Evolutionary conservation across 2,329 filamentous ascomycete species (phyloP).

Genomic region (Xylaria sp.): DNA sequence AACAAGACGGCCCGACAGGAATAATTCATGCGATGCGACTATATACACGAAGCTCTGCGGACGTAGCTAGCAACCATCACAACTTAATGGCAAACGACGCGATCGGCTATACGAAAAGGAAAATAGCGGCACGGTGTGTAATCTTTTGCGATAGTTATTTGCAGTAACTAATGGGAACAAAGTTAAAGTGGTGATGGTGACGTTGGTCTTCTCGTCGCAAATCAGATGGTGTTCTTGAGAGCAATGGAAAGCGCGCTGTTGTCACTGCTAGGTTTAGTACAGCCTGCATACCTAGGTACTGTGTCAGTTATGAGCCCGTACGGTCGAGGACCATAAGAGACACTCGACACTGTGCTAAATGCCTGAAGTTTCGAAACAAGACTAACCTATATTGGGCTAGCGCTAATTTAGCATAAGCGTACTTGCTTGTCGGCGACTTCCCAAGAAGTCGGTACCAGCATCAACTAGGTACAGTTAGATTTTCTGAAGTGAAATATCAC

Average conservation of each 20-base stretch:
- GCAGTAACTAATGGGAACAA: neutral
- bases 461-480: too few relatives aligned
- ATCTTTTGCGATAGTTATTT: neutral
- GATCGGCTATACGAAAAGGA: neutral
- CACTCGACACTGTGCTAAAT: neutral
- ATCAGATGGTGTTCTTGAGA: slow-evolving; percentile 14
- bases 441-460: too few relatives aligned
- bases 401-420: too few relatives aligned
- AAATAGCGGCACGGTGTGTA: neutral
- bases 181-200: neutral
- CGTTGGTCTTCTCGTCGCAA: slow-evolving; percentile 27
- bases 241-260: slow-evolving; percentile 11
- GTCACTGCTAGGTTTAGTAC: neutral
- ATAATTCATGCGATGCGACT: slow-evolving; percentile 20
- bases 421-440: too few relatives aligned
- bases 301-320: neutral
- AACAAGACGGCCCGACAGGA: neutral
- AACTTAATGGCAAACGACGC: neutral
- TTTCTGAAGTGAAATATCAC: too few relatives aligned
- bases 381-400: too few relatives aligned
- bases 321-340: neutral
- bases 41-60: slow-evolving; percentile 18
- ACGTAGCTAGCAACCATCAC: slow-evolving; percentile 3
- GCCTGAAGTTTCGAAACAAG: too few relatives aligned
- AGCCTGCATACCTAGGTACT: neutral